Percentiles rank a stretch among this genome's conserved stretches.
Evolutionary conservation across 2,329 filamentous ascomycete species (phyloP).

Genomic region (Penicillium sp.): DNA sequence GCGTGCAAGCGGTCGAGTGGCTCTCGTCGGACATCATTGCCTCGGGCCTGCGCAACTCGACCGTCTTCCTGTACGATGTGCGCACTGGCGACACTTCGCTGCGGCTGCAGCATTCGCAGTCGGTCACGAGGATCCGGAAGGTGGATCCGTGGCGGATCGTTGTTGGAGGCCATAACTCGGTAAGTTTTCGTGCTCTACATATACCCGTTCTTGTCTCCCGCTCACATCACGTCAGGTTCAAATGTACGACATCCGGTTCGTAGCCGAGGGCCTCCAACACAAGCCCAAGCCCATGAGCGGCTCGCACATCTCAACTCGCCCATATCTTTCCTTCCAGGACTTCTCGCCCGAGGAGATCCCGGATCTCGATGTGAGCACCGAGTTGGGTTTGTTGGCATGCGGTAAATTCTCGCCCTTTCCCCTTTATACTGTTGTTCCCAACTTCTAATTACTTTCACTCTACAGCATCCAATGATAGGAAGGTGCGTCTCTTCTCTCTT

Average conservation of each 20-base stretch:
- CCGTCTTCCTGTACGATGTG: constrained; percentile 44
- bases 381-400: constrained; percentile 47
- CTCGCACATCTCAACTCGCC: constrained; percentile 39
- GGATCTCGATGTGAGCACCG: constrained; percentile 46
- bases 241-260: constrained; percentile 51
- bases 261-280: constrained; percentile 35
- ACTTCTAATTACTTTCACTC: not conserved
- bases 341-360: constrained; percentile 36
- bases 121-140: constrained; percentile 43
- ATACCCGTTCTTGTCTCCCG: not conserved
- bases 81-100: constrained; percentile 41
- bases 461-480: constrained; percentile 42
- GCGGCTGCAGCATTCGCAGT: constrained; percentile 43
- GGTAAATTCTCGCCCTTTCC: constrained; percentile 32
- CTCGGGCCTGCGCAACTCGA: constrained; percentile 43
- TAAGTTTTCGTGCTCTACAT: constrained; percentile 26
- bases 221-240: constrained; percentile 37
- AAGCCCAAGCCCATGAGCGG: constrained; percentile 38
- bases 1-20: constrained; percentile 48
- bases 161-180: constrained; percentile 41
- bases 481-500: constrained; percentile 48
- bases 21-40: constrained; percentile 44
- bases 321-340: constrained; percentile 47
- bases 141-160: constrained; percentile 45
- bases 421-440: not conserved